Evolutionary conservation across 108 stramenopile species (phyloP), one percentile per base, ranked within the genome.

Genomic region (Pseudonitzschia multiseries): DNA sequence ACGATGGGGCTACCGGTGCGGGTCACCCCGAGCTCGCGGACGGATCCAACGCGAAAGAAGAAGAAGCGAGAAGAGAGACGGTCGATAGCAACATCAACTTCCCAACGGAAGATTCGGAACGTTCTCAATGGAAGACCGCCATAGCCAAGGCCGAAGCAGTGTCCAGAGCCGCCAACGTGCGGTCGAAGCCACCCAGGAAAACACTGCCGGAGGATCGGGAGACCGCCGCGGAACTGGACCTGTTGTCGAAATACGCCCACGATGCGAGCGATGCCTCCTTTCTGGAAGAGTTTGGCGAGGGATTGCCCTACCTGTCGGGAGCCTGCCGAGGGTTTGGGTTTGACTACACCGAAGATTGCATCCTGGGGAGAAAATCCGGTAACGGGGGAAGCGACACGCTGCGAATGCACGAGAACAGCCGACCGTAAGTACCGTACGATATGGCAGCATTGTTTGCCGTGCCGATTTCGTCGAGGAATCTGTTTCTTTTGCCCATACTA

Each of bases 261-360:
- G 29, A 70, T 18, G 48, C 77, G 22, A 94, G 93, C 57, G 90
- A 90, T 81, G 84, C 86, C 4, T 78, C 86, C 13, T 70, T 85
- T 8, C 66, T 94, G 21, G 88, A 90, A 62, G 86, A 88, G 42
- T 41, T 67, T 12, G 32, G 48, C 8, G 43, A 68, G 5, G 79
- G 78, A 26, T 21, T 82, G 21, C 90, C 90, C 5, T 80, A 48
- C 17, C 61, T 90, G 21, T 73, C 86, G 56, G 93, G 93, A 31
- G 81, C 93, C 10, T 77, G 77, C 18, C 77, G 73, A 40, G 92
- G 92, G n/a, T 87, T 91, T 79, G 87, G 83, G 2, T 78, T 66
- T 27, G 67, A 91, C 41, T 43, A 76, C 24, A 81, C 76, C 13
- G 69, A 61, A 22, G 81, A 72, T 24, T 31, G 59, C 40, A n/a